These are phyloP conservation scores for Rhinocladiella mackenziei DNA, from an alignment of 2,329 filamentous ascomycete genomes.

Conservation along the genomic window DNA sequence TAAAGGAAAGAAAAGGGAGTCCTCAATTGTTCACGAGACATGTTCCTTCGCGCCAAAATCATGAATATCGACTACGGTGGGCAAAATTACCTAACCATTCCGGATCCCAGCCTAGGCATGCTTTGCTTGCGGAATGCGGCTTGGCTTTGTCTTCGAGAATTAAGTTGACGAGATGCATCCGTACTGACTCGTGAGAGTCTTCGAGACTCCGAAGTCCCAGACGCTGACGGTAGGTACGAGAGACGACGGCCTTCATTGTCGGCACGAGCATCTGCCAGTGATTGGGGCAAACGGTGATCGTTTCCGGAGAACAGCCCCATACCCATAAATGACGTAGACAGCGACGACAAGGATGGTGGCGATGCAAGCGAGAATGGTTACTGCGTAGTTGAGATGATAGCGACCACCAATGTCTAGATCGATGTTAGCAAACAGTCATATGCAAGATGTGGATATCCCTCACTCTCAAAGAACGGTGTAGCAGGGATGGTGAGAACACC, in stretches of 20 bases:
- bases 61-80: too few relatives aligned
- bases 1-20: too few relatives aligned
- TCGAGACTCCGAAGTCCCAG: conserved; percentile 17
- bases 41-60: too few relatives aligned
- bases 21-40: too few relatives aligned
- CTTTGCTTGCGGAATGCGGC: conserved; percentile 18
- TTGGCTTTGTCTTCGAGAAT: conserved; percentile 22
- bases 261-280: conserved; percentile 48
- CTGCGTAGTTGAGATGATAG: conserved; percentile 56
- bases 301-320: conserved; percentile 57
- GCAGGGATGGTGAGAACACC: conserved; percentile 61
- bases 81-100: conserved; percentile 14
- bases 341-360: conserved; percentile 58
- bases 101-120: conserved; percentile 11
- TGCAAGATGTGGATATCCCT: conserved; percentile 21
- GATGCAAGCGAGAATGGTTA: conserved; percentile 61
- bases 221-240: conserved; percentile 35
- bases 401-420: conserved; percentile 50
- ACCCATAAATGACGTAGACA: conserved; percentile 65
- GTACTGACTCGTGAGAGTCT: conserved; percentile 18
- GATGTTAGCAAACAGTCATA: conserved; percentile 6
- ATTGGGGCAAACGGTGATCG: conserved; percentile 63
- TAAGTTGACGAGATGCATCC: conserved; percentile 10
- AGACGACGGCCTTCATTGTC: conserved; percentile 33
- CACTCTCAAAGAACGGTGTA: conserved; percentile 47